Conservation (phyloP, 495 filamentous ascomycete genomes). For the Aspergillus sparsus region DNA sequence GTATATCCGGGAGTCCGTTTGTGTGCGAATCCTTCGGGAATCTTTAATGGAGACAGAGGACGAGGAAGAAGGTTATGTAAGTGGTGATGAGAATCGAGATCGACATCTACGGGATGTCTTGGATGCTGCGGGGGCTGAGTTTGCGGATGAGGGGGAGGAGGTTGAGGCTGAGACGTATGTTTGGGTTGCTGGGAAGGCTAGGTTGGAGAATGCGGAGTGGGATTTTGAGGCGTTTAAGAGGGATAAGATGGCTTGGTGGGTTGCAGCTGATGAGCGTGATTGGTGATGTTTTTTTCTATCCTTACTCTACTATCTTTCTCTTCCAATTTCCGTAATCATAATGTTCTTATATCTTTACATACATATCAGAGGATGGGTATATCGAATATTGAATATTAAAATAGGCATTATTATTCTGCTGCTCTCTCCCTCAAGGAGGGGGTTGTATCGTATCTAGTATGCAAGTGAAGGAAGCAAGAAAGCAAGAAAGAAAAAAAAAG, state of each 20-base stretch:
- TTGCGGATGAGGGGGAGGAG: slow-evolving; percentile 48
- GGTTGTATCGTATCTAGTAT: not conserved
- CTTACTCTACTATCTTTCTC: not conserved
- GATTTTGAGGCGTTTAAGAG: slow-evolving; percentile 73
- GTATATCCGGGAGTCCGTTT: slow-evolving; percentile 66
- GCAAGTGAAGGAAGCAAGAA: not conserved
- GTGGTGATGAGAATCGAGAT: slow-evolving; percentile 16
- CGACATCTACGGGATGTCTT: slow-evolving; percentile 35
- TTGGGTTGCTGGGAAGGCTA: slow-evolving; percentile 49
- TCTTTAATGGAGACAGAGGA: slow-evolving; percentile 25
- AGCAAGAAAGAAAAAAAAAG: slow-evolving; percentile 4
- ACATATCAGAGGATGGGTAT: not conserved
- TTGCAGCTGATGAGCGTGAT: slow-evolving; percentile 40
- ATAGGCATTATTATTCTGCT: no score
- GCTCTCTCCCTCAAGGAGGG: no score
- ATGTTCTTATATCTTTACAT: not conserved
- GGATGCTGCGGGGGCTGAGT: slow-evolving; percentile 31
- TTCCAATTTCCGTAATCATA: not conserved
- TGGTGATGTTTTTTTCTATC: slow-evolving; percentile 28
- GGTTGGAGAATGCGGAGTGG: slow-evolving; percentile 73
- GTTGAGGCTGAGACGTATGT: slow-evolving; percentile 77
- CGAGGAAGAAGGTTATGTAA: slow-evolving; percentile 17
- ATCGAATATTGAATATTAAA: not conserved
- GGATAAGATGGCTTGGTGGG: slow-evolving; percentile 65
- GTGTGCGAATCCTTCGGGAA: slow-evolving; percentile 54